Conservation (phyloP, 805 yeast species). For the Spathaspora sp. region DNA sequence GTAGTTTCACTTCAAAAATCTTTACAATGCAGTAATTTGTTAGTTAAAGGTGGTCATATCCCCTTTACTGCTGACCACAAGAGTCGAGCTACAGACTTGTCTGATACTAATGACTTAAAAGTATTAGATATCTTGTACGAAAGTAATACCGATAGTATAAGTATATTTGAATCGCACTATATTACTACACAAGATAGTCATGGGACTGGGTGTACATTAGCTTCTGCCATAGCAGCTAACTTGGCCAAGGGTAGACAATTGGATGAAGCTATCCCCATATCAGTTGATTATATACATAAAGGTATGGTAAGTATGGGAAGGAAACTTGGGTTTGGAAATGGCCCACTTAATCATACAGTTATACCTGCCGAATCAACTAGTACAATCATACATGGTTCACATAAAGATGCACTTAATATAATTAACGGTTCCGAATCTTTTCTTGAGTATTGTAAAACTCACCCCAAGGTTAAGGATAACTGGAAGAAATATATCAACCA, state of each 20-base stretch:
- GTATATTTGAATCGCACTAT: slow-evolving; percentile 45
- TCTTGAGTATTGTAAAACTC: slow-evolving; percentile 46
- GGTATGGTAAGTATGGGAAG: slow-evolving; percentile 50
- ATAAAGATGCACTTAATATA: neutral
- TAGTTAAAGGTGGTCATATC: slow-evolving; percentile 80
- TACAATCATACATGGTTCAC: slow-evolving; percentile 6
- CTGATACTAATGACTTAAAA: slow-evolving; percentile 2
- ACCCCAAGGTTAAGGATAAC: slow-evolving; percentile 48
- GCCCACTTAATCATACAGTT: slow-evolving; percentile 72
- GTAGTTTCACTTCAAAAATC: slow-evolving; percentile 19
- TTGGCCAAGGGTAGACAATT: slow-evolving; percentile 54
- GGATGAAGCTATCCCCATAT: slow-evolving; percentile 47
- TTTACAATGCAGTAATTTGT: slow-evolving; percentile 47
- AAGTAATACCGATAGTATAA: slow-evolving; percentile 27
- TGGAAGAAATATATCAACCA: slow-evolving; percentile 65
- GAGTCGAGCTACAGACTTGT: neutral
- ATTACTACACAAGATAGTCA: slow-evolving; percentile 58
- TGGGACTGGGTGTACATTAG: slow-evolving; percentile 89
- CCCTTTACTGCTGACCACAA: slow-evolving; percentile 32
- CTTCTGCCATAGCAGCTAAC: slow-evolving; percentile 76
- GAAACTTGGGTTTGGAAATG: slow-evolving; percentile 52
- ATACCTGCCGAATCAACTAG: slow-evolving; percentile 17
- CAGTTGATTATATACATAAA: slow-evolving; percentile 63
- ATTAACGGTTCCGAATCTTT: slow-evolving; percentile 1
- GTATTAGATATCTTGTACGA: slow-evolving; percentile 56